Evolutionary conservation across 2,329 filamentous ascomycete species (phyloP), one percentile per base, ranked within the genome.

Genomic region (Camillea tinctor): DNA sequence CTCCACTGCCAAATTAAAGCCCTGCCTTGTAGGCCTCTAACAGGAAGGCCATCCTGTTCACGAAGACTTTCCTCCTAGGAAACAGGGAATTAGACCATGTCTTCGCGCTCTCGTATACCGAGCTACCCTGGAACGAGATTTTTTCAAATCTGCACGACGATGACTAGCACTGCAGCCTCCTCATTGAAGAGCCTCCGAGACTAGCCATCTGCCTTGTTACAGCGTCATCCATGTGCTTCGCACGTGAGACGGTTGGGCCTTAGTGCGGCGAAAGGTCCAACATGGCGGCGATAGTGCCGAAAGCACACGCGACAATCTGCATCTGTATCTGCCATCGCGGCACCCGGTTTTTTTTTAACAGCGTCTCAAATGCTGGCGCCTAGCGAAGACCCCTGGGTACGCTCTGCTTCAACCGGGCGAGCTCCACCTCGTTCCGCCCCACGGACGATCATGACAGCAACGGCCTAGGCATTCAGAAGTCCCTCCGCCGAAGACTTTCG

Each of bases 401-500:
- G n/a, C 64, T 60, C 2, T 65, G 61, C 36, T 74, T 72, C 21
- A 83, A 57, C 40, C 67, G 67, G n/a, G 68, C 68, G 20, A 81
- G 66, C 44, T 63, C 62, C 40, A 69, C 65, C 58, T 71, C 61
- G 62, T 80, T 80, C 11, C 81, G 71, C 1, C 82, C 80, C 72
- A 81, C 72, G 75, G 1, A 79, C 80, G 0, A 81, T 82, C 74
- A 84, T 79, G 2, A 80, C 77, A 0, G 79, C 52, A 0, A 81
- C 81, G 0, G 79, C 73, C 3, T 72, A 63, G 0, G 83, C 79
- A 0, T 72, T 80, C n/a, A 30, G 26, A 30, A 30, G 26, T 30
- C 26, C 26, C 26, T 30, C 26, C 3, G 26, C 26, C 26, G 6
- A 7, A 7, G 26, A 30, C 26, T 30, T 65, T 77, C 65, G 2